A percentile compares a stretch with the other conserved stretches of the same genome.
Conservation (phyloP, 23 red algal species). For the Cyanidiococcus yangmingshanensis region DNA sequence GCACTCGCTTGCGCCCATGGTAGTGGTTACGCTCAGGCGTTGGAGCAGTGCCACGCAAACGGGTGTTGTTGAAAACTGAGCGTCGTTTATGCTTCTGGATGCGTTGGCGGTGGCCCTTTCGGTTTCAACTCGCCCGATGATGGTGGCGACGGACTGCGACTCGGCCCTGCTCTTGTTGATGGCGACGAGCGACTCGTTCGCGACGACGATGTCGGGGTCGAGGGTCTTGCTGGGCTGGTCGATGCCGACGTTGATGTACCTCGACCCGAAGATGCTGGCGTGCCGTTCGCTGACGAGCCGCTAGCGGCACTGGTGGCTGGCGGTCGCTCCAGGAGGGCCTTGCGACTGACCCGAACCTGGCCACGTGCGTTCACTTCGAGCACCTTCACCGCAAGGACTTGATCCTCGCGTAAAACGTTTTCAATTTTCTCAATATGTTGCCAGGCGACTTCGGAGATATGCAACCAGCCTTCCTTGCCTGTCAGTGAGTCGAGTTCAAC, state of each 20-base stretch:
- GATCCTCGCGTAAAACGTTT: constrained; percentile 59
- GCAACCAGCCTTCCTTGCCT: constrained; percentile 78
- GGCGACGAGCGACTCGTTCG: too few species aligned
- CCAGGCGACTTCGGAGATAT: constrained; percentile 84
- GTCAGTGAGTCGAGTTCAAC: constrained; percentile 39
- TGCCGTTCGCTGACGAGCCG: not conserved
- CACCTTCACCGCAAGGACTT: constrained; percentile 45
- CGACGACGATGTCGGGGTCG: not conserved
- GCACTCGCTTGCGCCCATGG: too few species aligned
- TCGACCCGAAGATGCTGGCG: too few species aligned
- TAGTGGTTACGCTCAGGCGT: too few species aligned
- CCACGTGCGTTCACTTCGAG: constrained; percentile 51
- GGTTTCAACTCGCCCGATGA: not conserved
- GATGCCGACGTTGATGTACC: too few species aligned
- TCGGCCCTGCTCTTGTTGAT: not conserved
- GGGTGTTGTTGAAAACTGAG: too few species aligned
- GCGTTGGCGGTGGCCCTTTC: not conserved
- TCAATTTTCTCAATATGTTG: constrained; percentile 47
- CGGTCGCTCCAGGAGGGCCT: constrained; percentile 10
- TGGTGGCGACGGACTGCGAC: not conserved
- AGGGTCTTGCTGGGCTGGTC: too few species aligned
- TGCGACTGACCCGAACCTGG: constrained; percentile 62
- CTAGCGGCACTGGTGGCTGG: not conserved
- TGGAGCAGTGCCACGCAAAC: too few species aligned
- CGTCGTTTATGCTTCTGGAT: not conserved